Percentiles rank a stretch among this genome's conserved stretches.
Conservation (phyloP, 148 eudicot species). For the Amaranthus cruentus region DNA sequence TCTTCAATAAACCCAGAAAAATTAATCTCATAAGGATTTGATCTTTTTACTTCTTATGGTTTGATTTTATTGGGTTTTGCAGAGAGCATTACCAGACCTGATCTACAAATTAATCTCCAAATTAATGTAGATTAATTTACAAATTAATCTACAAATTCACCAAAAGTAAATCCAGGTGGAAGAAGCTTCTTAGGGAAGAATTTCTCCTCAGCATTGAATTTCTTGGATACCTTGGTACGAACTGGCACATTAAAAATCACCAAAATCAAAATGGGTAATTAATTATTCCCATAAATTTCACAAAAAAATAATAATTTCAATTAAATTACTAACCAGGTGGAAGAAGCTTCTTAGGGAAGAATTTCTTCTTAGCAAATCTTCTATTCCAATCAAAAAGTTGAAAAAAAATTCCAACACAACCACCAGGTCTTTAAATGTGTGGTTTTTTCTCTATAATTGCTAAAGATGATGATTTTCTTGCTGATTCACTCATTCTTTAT, state of each 20-base stretch:
- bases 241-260: slow-evolving; percentile 35
- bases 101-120: no score
- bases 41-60: no score
- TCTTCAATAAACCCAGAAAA: no score
- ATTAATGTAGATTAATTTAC: no score
- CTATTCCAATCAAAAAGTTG: slow-evolving; percentile 92
- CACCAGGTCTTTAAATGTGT: slow-evolving; percentile 49
- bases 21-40: no score
- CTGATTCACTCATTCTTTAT: no score
- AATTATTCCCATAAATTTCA: not conserved
- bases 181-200: not conserved
- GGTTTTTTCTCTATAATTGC: slow-evolving; percentile 1
- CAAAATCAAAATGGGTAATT: not conserved
- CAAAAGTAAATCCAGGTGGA: no score
- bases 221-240: slow-evolving; percentile 56
- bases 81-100: no score
- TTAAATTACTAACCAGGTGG: slow-evolving; percentile 40
- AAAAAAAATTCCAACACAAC: slow-evolving; percentile 81
- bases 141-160: no score
- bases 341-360: slow-evolving; percentile 22
- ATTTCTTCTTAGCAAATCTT: slow-evolving; percentile 77
- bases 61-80: no score
- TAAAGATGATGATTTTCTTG: no score
- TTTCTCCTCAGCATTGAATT: slow-evolving; percentile 67
- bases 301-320: not conserved